A percentile compares a stretch with the other conserved stretches of the same genome.
These are phyloP conservation scores for Deuterostichococcus epilithicus DNA, from an alignment of 139 green algal genomes.

Conservation along the genomic window DNA sequence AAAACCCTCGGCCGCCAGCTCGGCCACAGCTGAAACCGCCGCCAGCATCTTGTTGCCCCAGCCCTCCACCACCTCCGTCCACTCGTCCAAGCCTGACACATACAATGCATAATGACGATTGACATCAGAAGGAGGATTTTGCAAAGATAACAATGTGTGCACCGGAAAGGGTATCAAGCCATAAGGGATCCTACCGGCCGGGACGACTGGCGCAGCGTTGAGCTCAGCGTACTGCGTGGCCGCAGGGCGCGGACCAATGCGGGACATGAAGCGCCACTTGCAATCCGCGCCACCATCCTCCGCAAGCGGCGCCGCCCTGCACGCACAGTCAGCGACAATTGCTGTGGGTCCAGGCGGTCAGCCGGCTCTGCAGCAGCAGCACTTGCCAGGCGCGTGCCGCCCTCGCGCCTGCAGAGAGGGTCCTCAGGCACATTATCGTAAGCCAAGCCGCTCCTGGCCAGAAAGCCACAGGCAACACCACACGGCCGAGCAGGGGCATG, in stretches of 20 bases:
- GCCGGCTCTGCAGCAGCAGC: background rate
- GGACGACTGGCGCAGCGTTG: conserved; percentile 75
- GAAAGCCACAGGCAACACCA: no score
- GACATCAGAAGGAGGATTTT: background rate
- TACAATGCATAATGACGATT: background rate
- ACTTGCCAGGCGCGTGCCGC: background rate
- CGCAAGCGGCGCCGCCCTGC: background rate
- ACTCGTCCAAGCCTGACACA: conserved; percentile 68
- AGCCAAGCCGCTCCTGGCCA: no score
- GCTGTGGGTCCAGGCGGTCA: no score
- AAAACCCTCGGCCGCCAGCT: conserved; percentile 66
- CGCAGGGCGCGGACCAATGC: conserved; percentile 56
- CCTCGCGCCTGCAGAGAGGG: no score
- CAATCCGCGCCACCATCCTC: conserved; percentile 41
- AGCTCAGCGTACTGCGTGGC: conserved; percentile 71
- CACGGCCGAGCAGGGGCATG: no score
- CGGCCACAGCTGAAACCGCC: conserved; percentile 34
- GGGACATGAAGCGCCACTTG: conserved; percentile 93
- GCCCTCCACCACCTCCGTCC: conserved; percentile 67
- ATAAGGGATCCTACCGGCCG: conserved; percentile 17
- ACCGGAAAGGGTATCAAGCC: background rate
- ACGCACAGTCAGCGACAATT: background rate
- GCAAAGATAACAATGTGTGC: background rate
- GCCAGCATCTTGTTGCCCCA: conserved; percentile 77
- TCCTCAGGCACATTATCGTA: no score